A percentile compares a stretch with the other conserved stretches of the same genome.
phyloP scores from a whole-genome alignment of 345 rosid genomes.

The Arabidopsis arenosa region DNA sequence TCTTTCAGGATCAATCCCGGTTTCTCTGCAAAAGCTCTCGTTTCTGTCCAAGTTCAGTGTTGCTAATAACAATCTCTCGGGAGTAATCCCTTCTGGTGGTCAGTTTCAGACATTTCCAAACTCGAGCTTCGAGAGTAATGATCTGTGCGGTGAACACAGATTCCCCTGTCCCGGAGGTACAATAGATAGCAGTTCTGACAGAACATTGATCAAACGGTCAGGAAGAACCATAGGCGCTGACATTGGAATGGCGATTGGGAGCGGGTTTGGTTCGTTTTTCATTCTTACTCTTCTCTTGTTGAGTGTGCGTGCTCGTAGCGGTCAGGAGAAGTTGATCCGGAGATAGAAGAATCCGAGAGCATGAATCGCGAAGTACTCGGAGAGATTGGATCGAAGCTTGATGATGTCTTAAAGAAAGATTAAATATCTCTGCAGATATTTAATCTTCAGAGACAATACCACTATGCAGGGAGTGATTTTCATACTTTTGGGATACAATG shows the following conservation, averaged over 20 bases:
- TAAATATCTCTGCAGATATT: too few species aligned
- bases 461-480: constrained; percentile 31
- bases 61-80: constrained; percentile 61
- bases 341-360: constrained; percentile 52
- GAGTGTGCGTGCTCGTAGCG: constrained; percentile 61
- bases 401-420: constrained; percentile 36
- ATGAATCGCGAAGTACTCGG: constrained; percentile 51
- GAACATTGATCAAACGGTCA: constrained; percentile 31
- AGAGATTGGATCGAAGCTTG: constrained; percentile 61
- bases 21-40: constrained; percentile 46
- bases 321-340: constrained; percentile 74
- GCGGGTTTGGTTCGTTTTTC: constrained; percentile 57
- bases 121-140: constrained; percentile 79
- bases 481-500: constrained; percentile 41
- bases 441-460: background rate
- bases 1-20: constrained; percentile 53
- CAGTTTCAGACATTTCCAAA: constrained; percentile 81
- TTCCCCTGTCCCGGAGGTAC: constrained; percentile 44
- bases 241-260: constrained; percentile 68
- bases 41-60: constrained; percentile 68
- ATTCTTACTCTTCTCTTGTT: constrained; percentile 53
- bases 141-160: constrained; percentile 74
- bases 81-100: constrained; percentile 63
- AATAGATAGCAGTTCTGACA: constrained; percentile 4
- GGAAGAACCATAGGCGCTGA: constrained; percentile 48